Conservation (phyloP, 176 grass and related monocot species). For the Hyparrhenia diplandra region DNA sequence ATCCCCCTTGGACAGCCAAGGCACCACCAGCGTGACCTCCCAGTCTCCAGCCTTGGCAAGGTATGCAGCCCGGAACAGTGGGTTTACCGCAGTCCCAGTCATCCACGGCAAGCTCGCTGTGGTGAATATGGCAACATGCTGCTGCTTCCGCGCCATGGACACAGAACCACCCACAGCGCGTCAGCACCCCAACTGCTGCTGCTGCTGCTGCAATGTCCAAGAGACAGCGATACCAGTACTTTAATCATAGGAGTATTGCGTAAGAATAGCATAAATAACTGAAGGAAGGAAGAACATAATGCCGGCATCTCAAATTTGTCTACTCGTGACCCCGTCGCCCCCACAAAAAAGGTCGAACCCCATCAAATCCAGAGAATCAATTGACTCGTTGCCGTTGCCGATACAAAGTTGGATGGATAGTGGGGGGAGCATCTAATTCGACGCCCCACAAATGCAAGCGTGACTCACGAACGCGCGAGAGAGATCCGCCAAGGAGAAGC, state of each 20-base stretch:
- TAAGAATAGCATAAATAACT: background rate
- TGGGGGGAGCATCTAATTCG: conserved; percentile 33
- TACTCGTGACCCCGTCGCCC: background rate
- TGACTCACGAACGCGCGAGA: background rate
- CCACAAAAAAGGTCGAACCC: background rate
- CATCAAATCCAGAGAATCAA: background rate
- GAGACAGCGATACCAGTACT: background rate
- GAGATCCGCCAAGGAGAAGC: conserved; percentile 21
- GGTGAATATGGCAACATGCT: conserved; percentile 80
- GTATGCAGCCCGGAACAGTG: conserved; percentile 86
- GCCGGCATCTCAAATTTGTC: background rate
- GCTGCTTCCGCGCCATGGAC: conserved; percentile 56
- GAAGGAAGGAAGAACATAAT: background rate
- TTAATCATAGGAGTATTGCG: background rate
- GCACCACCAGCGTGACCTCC: conserved; percentile 79
- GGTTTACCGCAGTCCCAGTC: conserved; percentile 94
- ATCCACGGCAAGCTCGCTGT: conserved; percentile 95
- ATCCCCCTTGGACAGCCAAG: conserved; percentile 76
- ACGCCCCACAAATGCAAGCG: background rate
- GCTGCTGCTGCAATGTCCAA: conserved; percentile 34
- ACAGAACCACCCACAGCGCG: background rate
- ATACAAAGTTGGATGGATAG: background rate
- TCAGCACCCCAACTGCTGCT: background rate
- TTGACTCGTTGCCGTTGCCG: background rate
- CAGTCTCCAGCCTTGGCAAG: conserved; percentile 61